phyloP scores from a whole-genome alignment of 2,329 filamentous ascomycete genomes.

The Arthroderma sp. region DNA sequence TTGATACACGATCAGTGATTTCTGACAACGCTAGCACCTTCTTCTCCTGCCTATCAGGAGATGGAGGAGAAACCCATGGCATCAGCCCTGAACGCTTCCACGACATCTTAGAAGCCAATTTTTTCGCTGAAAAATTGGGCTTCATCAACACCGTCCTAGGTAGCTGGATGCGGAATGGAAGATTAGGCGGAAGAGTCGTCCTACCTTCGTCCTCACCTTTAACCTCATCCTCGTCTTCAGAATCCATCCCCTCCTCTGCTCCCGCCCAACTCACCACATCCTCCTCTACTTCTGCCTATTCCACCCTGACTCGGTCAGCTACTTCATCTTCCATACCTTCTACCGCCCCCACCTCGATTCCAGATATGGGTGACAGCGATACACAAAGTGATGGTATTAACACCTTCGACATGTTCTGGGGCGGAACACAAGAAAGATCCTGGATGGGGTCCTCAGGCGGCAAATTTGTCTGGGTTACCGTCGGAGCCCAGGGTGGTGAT shows the following conservation, averaged over 20 bases:
- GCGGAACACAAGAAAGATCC: conserved; percentile 28
- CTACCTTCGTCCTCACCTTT: not conserved
- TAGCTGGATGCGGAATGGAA: conserved; percentile 26
- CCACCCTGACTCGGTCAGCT: not conserved
- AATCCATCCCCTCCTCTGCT: conserved; percentile 1
- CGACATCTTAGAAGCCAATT: conserved; percentile 33
- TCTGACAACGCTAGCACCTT: conserved; percentile 30
- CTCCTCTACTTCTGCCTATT: conserved; percentile 5
- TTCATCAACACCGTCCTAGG: conserved; percentile 30
- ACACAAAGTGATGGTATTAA: no score
- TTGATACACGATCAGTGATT: conserved; percentile 29
- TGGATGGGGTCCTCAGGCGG: conserved; percentile 28
- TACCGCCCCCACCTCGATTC: not conserved
- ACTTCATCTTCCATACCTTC: not conserved
- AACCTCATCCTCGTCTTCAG: conserved; percentile 1
- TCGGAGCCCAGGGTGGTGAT: conserved; percentile 36
- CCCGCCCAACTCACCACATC: conserved; percentile 5
- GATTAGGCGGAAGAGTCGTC: conserved; percentile 23
- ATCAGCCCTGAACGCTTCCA: conserved; percentile 24
- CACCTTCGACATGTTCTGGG: conserved; percentile 25
- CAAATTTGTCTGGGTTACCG: conserved; percentile 40
- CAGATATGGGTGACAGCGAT: no score
- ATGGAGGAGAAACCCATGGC: conserved; percentile 16
- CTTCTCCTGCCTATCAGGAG: conserved; percentile 26
- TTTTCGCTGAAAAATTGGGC: conserved; percentile 30